Evolutionary conservation across 345 rosid genomes (phyloP).

Genomic region (Triadica sebifera): DNA sequence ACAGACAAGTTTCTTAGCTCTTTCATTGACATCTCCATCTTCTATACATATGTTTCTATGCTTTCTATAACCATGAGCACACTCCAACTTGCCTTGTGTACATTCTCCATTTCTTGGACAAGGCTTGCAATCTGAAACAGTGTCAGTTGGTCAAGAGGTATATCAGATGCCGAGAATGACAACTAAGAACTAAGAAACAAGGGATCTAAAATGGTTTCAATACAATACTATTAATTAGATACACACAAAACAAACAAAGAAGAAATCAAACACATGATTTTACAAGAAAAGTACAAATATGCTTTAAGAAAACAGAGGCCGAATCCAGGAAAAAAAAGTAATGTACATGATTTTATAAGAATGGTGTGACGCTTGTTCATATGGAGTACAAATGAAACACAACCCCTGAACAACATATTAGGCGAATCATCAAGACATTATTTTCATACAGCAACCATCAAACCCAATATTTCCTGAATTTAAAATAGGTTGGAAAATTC

Average conservation of each 20-base stretch:
- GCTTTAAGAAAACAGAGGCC: neutral
- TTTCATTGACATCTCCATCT: slow-evolving; percentile 72
- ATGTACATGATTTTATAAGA: neutral
- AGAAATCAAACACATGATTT: neutral
- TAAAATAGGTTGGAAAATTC: neutral
- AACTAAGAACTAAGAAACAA: neutral
- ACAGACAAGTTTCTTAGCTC: slow-evolving; percentile 74
- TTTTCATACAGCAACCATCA: neutral
- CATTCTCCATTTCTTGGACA: slow-evolving; percentile 22
- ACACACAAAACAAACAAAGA: neutral
- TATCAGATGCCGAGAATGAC: neutral
- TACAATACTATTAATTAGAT: neutral
- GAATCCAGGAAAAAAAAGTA: neutral
- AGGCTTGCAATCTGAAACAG: slow-evolving; percentile 59
- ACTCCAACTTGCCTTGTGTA: slow-evolving; percentile 54
- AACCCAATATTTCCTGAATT: neutral
- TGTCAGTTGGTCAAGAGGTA: neutral
- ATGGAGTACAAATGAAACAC: too few relatives aligned
- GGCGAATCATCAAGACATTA: neutral
- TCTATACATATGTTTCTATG: slow-evolving; percentile 64
- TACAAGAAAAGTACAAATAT: neutral
- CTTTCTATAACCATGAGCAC: slow-evolving; percentile 59
- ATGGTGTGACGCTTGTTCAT: neutral
- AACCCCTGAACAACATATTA: too few relatives aligned
- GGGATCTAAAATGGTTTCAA: neutral